Conservation (phyloP, 1,284 basidiomycete genomes). For the Pyrrhoderma noxium region DNA sequence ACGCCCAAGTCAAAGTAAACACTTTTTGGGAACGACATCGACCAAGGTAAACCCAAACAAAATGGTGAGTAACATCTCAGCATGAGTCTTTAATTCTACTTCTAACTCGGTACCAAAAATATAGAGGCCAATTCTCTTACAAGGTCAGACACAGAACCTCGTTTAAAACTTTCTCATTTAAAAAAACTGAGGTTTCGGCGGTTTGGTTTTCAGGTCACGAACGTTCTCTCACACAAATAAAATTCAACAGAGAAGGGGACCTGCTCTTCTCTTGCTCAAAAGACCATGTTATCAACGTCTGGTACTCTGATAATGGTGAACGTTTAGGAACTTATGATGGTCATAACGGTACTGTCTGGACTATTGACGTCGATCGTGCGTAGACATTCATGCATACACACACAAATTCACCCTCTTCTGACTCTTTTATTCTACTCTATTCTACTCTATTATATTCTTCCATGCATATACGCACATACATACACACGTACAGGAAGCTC, state of each 20-base stretch:
- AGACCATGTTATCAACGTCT: constrained; percentile 92
- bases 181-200: neutral
- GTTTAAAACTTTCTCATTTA: neutral
- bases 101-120: no score
- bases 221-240: constrained; percentile 95
- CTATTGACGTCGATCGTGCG: constrained; percentile 91
- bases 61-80: no score
- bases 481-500: constrained; percentile 25
- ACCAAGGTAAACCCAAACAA: no score
- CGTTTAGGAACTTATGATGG: constrained; percentile 95
- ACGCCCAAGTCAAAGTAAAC: no score
- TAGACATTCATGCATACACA: no score
- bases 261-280: constrained; percentile 95
- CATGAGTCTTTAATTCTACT: no score
- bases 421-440: neutral
- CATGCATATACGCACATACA: neutral
- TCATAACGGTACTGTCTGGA: constrained; percentile 96
- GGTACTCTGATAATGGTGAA: constrained; percentile 99
- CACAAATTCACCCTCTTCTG: no score
- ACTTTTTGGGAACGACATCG: no score
- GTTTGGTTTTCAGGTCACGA: constrained; percentile 72
- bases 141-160: constrained; percentile 20
- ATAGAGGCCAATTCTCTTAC: constrained; percentile 25
- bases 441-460: neutral
- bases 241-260: constrained; percentile 95